Conservation (phyloP, 495 filamentous ascomycete species). For the Neurospora cerealis region DNA sequence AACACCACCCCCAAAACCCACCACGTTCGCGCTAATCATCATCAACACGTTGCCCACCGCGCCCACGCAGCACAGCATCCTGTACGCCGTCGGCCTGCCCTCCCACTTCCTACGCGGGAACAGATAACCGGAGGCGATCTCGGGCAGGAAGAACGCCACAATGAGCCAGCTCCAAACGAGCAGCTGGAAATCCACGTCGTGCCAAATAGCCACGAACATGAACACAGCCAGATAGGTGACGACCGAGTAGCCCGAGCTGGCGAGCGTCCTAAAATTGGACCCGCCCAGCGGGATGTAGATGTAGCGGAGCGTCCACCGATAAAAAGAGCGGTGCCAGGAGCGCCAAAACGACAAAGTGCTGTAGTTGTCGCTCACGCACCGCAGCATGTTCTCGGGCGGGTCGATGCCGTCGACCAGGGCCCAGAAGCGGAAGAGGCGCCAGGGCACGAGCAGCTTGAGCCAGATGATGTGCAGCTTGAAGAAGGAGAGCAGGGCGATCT, state of each 20-base stretch:
- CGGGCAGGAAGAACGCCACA: slow-evolving; percentile 85
- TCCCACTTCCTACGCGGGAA: slow-evolving; percentile 68
- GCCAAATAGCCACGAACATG: slow-evolving; percentile 96
- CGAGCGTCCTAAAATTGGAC: slow-evolving; percentile 30
- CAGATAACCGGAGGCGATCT: slow-evolving; percentile 56
- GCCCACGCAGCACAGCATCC: slow-evolving; percentile 75
- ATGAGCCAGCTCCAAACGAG: slow-evolving; percentile 97
- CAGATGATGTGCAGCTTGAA: slow-evolving; percentile 98
- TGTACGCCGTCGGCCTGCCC: slow-evolving; percentile 55
- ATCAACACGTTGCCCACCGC: slow-evolving; percentile 80
- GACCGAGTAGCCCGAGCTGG: slow-evolving; percentile 34
- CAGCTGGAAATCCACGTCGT: slow-evolving; percentile 88
- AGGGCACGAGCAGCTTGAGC: slow-evolving; percentile 93
- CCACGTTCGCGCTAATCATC: slow-evolving; percentile 93
- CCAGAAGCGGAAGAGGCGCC: slow-evolving; percentile 97
- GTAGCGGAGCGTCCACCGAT: slow-evolving; percentile 89
- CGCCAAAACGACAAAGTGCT: slow-evolving; percentile 91
- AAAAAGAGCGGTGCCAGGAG: slow-evolving; percentile 87
- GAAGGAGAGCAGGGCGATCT: slow-evolving; percentile 84
- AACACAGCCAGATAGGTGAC: slow-evolving; percentile 80
- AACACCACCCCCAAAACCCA: slow-evolving; percentile 86
- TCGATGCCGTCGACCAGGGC: slow-evolving; percentile 81
- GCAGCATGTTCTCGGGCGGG: slow-evolving; percentile 95
- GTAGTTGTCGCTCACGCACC: slow-evolving; percentile 94
- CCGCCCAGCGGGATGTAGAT: slow-evolving; percentile 91